Conservation (phyloP, 148 eudicot genomes). For the Oxyria digyna region DNA sequence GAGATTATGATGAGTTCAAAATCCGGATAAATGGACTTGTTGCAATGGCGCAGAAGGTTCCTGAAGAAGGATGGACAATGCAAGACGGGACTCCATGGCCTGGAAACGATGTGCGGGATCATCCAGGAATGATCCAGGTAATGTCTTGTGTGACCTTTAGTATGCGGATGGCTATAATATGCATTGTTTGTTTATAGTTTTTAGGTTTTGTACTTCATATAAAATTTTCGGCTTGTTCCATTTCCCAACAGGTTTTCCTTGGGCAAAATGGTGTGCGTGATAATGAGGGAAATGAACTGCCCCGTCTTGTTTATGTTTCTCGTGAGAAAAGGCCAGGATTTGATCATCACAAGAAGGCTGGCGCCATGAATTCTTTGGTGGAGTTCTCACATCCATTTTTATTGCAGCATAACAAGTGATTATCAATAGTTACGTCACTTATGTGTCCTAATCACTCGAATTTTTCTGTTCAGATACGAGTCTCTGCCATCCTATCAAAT, state of each 20-base stretch:
- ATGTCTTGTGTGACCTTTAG: neutral
- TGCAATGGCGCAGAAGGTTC: constrained; percentile 86
- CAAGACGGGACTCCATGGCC: constrained; percentile 99
- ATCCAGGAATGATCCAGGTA: constrained; percentile 98
- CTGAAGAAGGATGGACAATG: constrained; percentile 98
- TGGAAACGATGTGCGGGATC: constrained; percentile 89
- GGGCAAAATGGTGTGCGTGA: constrained; percentile 80
- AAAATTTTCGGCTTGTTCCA: neutral
- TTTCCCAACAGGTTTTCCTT: constrained; percentile 54
- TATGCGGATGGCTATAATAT: neutral
- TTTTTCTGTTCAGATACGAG: constrained; percentile 40
- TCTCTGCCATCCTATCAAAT: constrained; percentile 79
- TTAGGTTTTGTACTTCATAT: neutral
- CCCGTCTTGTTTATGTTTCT: constrained; percentile 91
- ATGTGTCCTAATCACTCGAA: neutral
- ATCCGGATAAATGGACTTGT: constrained; percentile 76
- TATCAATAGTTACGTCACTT: neutral
- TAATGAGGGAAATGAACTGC: constrained; percentile 67
- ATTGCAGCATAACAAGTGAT: neutral
- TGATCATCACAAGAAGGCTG: constrained; percentile 94
- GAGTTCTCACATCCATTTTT: neutral
- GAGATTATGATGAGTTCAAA: constrained; percentile 92
- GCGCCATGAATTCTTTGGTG: constrained; percentile 96
- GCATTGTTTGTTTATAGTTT: neutral
- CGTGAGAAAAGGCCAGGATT: constrained; percentile 96